Evolutionary conservation across 2,329 filamentous ascomycete species (phyloP), one percentile per base, ranked within the genome.

Genomic region (Daldinia sp.): DNA sequence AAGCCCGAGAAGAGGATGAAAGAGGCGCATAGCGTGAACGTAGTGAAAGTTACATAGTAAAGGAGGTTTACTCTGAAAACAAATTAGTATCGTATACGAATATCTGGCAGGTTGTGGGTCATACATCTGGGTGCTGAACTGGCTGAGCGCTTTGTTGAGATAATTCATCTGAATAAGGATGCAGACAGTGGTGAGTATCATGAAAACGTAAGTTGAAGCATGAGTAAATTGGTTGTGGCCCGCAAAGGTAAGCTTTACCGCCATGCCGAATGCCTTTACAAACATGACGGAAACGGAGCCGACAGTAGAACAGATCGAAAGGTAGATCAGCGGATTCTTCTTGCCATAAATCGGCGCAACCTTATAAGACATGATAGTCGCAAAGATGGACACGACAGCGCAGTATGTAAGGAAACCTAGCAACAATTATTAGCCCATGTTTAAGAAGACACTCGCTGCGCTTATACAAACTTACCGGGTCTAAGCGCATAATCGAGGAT

Each of bases 101-200:
- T 32, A 8, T 25, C 8, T 19, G 10, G 10, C 19, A 34, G 45
- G 3, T 48, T 23, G 13, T 34, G 25, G 50, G 30, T 45, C 91
- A 77, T 85, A 97, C 94, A 99, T 96, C 72, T 96, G 97, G 29
- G 95, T 97, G 27, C 92, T 94, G 79, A 98, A 99, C 73, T 96
- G 93, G 77, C 93, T 96, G 63, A 99, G 82, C 6, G 95, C 95
- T 79, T 99, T 99, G 84, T 99, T 99, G 80, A 99, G 97, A 79
- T 99, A 99, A 79, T 99, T 99, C 95, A 99, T 98, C 83, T 99
- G 95, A 7, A 94, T 97, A 70, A 99, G 78, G 75, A 99, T 98
- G 82, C 95, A 99, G 68, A 97, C 92, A 2, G 85, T 84, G 0
- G 94, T 95, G 68, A 98, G 87, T 69, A 99, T 97, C 78, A 94